Conservation (phyloP, 2,329 filamentous ascomycete species). For the Epichloe glyceriae region DNA sequence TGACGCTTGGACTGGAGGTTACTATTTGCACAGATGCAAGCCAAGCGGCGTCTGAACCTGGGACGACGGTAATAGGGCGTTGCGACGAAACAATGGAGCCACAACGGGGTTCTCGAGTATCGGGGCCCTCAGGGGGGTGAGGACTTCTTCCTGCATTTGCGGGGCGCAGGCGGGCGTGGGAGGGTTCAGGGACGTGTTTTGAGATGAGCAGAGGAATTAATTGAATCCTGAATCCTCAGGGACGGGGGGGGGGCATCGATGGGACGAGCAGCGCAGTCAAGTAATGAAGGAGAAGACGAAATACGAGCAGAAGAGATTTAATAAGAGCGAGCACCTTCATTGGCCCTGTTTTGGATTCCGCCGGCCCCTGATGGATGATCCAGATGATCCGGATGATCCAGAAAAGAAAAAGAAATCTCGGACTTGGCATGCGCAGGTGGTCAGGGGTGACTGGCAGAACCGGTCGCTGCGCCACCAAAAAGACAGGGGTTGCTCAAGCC, state of each 20-base stretch:
- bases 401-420: neutral
- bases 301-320: neutral
- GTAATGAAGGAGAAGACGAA: neutral
- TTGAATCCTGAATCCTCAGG: too few species aligned
- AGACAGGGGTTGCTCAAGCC: too few species aligned
- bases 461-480: too few species aligned
- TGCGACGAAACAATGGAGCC: conserved; percentile 1
- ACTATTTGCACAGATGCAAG: neutral
- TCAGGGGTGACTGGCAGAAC: too few species aligned
- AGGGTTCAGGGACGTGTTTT: neutral
- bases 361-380: neutral
- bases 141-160: too few species aligned
- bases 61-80: neutral
- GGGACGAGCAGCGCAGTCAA: neutral
- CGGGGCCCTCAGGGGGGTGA: accelerated
- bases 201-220: neutral
- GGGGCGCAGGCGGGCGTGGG: too few species aligned
- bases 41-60: neutral
- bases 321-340: too few species aligned
- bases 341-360: neutral
- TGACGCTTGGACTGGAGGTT: too few species aligned
- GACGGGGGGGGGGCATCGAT: neutral
- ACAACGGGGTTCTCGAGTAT: conserved; percentile 23
- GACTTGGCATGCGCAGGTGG: conserved; percentile 4
- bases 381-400: too few species aligned